Percentiles rank a stretch among this genome's conserved stretches.
phyloP scores from a whole-genome alignment of 2,329 filamentous ascomycete species.

The Colletotrichum sp. region DNA sequence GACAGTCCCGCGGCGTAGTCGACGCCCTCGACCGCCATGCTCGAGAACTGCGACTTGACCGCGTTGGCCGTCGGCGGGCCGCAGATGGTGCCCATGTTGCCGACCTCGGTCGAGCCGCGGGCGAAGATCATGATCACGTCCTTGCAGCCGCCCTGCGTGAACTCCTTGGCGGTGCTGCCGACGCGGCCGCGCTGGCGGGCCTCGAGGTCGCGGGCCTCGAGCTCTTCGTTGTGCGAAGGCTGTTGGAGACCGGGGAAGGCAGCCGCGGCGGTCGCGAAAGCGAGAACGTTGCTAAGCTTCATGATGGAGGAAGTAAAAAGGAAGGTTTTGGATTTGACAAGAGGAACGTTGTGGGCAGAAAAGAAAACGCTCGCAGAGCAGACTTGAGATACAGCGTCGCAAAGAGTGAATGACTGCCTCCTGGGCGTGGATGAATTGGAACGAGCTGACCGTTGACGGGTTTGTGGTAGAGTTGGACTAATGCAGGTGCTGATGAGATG shows the following conservation, averaged over 20 bases:
- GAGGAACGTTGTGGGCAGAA: background rate
- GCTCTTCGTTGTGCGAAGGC: background rate
- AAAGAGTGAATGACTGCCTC: constrained; percentile 15
- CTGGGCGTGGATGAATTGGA: constrained; percentile 7
- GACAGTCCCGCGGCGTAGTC: constrained; percentile 38
- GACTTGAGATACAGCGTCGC: background rate
- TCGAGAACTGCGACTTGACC: constrained; percentile 24
- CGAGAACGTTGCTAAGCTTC: constrained; percentile 17
- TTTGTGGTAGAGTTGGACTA: background rate
- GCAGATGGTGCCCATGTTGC: constrained; percentile 26
- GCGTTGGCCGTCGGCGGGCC: constrained; percentile 24
- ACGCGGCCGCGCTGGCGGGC: constrained; percentile 23
- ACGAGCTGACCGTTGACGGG: background rate
- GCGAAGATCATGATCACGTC: constrained; percentile 29
- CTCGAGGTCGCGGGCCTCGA: constrained; percentile 5
- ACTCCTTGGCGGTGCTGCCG: constrained; percentile 26
- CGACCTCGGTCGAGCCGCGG: constrained; percentile 25
- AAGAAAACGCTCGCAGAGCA: background rate
- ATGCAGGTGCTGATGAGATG: constrained; percentile 1
- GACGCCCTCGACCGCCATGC: constrained; percentile 29
- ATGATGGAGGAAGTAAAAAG: constrained; percentile 1
- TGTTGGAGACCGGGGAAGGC: constrained; percentile 17
- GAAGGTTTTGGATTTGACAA: background rate
- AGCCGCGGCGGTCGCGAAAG: constrained; percentile 19
- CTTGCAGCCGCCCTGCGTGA: constrained; percentile 26